Percentiles rank a stretch among this genome's conserved stretches.
These are phyloP conservation scores for Beta macrorhiza DNA, from an alignment of 179 eudicot genomes.

Conservation along the genomic window DNA sequence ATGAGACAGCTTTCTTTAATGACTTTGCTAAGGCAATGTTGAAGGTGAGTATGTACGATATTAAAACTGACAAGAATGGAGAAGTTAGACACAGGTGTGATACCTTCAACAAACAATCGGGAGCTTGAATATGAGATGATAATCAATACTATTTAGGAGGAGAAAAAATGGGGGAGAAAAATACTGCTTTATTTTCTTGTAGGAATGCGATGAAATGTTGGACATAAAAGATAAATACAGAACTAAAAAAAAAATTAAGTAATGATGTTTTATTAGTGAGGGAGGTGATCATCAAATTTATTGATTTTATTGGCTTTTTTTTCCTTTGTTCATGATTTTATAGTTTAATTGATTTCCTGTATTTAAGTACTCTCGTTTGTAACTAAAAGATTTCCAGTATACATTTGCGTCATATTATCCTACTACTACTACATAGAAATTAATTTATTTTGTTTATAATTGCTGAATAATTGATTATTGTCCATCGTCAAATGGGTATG, in stretches of 20 bases:
- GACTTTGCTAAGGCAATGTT: conserved; percentile 44
- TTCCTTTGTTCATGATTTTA: not conserved
- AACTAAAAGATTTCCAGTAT: not conserved
- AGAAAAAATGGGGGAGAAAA: not conserved
- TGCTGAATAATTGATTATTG: not conserved
- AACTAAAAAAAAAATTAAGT: not conserved
- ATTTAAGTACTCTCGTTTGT: conserved; percentile 14
- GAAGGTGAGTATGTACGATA: conserved; percentile 30
- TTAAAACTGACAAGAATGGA: conserved; percentile 38
- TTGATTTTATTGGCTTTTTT: not conserved
- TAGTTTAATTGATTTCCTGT: not conserved
- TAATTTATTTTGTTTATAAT: not conserved
- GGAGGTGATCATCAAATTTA: not conserved
- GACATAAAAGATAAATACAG: not conserved
- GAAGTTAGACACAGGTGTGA: conserved; percentile 44
- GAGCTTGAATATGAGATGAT: not conserved
- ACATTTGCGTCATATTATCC: not conserved
- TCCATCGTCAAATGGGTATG: too few species aligned
- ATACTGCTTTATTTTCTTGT: not conserved
- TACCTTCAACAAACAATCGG: conserved; percentile 30
- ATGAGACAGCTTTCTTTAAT: conserved; percentile 41
- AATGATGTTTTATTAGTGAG: not conserved
- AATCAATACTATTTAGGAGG: not conserved
- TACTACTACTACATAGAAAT: not conserved
- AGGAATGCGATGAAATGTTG: conserved; percentile 1